Conservation (phyloP, 306 rosid genomes). For the Elaeagnus macrophylla region DNA sequence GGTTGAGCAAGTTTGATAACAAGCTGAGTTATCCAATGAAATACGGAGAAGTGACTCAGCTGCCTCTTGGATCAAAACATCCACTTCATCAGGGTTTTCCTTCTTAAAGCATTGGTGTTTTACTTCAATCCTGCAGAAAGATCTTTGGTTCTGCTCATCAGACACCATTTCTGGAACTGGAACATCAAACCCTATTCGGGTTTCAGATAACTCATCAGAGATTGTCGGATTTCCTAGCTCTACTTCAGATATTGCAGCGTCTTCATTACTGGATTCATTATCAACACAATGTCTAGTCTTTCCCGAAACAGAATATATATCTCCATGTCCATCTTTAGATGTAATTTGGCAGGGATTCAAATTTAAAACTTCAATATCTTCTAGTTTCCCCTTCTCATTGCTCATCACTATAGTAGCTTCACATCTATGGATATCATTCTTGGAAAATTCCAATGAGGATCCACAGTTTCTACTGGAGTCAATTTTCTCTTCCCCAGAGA, state of each 20-base stretch:
- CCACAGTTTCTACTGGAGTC: constrained; percentile 5
- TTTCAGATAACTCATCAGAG: constrained; percentile 16
- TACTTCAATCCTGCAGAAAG: constrained; percentile 20
- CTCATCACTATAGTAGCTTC: constrained; percentile 1
- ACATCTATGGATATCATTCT: constrained; percentile 10
- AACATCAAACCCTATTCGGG: constrained; percentile 15
- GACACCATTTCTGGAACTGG: constrained; percentile 16
- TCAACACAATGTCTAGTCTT: constrained; percentile 15
- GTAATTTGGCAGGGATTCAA: constrained; percentile 8
- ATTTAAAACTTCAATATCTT: constrained; percentile 10
- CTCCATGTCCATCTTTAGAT: constrained; percentile 17
- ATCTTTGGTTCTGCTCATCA: constrained; percentile 23
- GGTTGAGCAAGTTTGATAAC: constrained; percentile 12
- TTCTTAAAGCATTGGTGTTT: constrained; percentile 11
- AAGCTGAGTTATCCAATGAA: constrained; percentile 27
- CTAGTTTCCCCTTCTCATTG: constrained; percentile 10
- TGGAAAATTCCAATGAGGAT: constrained; percentile 6
- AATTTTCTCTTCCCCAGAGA: constrained; percentile 12
- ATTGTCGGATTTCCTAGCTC: constrained; percentile 7
- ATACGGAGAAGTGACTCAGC: constrained; percentile 36
- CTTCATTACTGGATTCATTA: too few relatives aligned
- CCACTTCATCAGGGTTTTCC: constrained; percentile 25
- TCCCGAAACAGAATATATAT: constrained; percentile 17
- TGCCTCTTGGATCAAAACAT: constrained; percentile 27
- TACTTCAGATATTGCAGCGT: constrained; percentile 15